Base-by-base conservation (phyloP, 495 filamentous ascomycete genomes). In the Podospora comata region DNA sequence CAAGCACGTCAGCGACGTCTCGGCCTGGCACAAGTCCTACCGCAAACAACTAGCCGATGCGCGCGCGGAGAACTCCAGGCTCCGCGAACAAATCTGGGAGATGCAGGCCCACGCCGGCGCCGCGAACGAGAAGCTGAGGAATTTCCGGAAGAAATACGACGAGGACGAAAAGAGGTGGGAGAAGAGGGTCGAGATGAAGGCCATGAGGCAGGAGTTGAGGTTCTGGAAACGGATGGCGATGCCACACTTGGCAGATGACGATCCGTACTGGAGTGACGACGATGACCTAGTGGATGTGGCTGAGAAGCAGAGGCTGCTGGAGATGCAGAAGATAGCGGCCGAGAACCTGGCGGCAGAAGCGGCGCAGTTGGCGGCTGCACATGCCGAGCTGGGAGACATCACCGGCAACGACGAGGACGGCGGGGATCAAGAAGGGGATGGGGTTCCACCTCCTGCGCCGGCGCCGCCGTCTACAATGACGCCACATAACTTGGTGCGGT, bases 211-310 rank as follows among this genome's bases (percentile, higher is more conserved):
- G 69, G 81, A 85, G 72, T 71, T 82, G 62, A 74, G 85, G 0
- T 84, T 82, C 71, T 87, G 83, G 84, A 87, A 86, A 74, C 74
- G 85, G 16, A 77, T 85, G 79, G 85, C 85, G 1, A 80, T 86
- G 79, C 82, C 81, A 3, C 75, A 82, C 15, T 67, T 84, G 55
- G 70, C 77, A 20, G 82, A 84, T 20, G 83, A 86, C 59, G 82
- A 83, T 11, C 78, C 79, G 11, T 84, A 79, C 70, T 87, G 82
- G 82, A 83, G 80, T 64, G 84, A 85, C 66, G 85, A 87, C 63
- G 85, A 87, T 61, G 85, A 87, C 65, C 69, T 87, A 19, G 78
- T 86, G 18, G 85, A 87, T 67, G 74, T 74, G 5, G 80, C 78
- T 9, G 83, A 86, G 78, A 86, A 86, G 78, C 73, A 75, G 71